Evolutionary conservation across 2,329 filamentous ascomycete genomes (phyloP).

Genomic region (Clonostachys byssicola): DNA sequence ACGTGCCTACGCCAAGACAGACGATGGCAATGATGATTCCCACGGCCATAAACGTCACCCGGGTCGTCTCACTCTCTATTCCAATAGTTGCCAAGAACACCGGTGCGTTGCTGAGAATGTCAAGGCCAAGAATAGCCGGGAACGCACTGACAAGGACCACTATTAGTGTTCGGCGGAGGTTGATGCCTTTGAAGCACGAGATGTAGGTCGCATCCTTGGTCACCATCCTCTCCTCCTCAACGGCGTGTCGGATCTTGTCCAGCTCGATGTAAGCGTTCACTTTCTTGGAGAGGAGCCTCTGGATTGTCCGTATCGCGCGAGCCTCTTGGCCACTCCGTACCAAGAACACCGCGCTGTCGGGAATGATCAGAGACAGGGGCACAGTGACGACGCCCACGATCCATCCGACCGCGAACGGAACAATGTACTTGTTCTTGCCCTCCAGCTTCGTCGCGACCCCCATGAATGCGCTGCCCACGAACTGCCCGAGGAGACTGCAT

Average conservation of each 20-base stretch:
- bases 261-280: slow-evolving; percentile 7
- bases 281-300: slow-evolving; percentile 11
- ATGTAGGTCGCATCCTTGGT: slow-evolving; percentile 24
- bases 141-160: slow-evolving; percentile 30
- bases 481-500: slow-evolving; percentile 16
- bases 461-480: slow-evolving; percentile 14
- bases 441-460: slow-evolving; percentile 12
- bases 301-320: slow-evolving; percentile 9
- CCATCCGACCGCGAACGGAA: slow-evolving; percentile 16
- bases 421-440: slow-evolving; percentile 11
- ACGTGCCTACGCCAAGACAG: slow-evolving; percentile 34
- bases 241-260: slow-evolving; percentile 16
- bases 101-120: slow-evolving; percentile 32
- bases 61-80: slow-evolving; percentile 10
- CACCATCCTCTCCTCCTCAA: slow-evolving; percentile 31
- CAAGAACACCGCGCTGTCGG: slow-evolving; percentile 16
- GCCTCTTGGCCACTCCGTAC: slow-evolving; percentile 9
- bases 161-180: slow-evolving; percentile 31
- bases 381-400: slow-evolving; percentile 11
- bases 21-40: slow-evolving; percentile 39
- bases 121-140: slow-evolving; percentile 35
- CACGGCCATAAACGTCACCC: slow-evolving; percentile 33
- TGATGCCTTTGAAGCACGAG: slow-evolving; percentile 32
- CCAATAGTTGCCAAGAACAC: slow-evolving; percentile 28
- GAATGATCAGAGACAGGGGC: slow-evolving; percentile 13